Conservation (phyloP, 1,139 yeast species). For the Nakaseomyces sp. region DNA sequence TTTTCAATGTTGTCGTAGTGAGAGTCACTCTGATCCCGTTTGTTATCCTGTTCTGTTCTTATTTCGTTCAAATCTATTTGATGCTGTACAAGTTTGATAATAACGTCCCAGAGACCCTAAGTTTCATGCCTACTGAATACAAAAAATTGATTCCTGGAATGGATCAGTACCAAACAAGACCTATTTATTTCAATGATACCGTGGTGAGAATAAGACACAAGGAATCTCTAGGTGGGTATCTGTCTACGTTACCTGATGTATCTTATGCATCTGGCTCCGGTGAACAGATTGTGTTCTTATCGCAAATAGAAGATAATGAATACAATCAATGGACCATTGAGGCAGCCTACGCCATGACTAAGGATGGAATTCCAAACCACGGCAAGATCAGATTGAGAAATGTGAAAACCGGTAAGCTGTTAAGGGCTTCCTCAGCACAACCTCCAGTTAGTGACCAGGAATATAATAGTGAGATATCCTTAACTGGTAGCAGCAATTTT, state of each 20-base stretch:
- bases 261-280: constrained; percentile 46
- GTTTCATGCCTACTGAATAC: constrained; percentile 4
- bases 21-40: not conserved
- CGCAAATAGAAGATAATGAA: constrained; percentile 41
- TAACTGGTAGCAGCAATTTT: constrained; percentile 45
- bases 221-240: constrained; percentile 49
- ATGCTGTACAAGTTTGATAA: not conserved
- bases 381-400: constrained; percentile 55
- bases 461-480: constrained; percentile 64
- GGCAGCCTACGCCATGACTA: constrained; percentile 16
- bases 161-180: not conserved
- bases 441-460: constrained; percentile 81
- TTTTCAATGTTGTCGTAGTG: not conserved
- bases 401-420: constrained; percentile 46
- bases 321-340: constrained; percentile 67
- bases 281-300: constrained; percentile 63
- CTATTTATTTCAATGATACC: not conserved
- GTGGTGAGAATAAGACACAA: constrained; percentile 42
- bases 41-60: not conserved
- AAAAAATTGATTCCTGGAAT: not conserved
- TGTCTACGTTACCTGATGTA: constrained; percentile 54
- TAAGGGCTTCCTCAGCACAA: constrained; percentile 49
- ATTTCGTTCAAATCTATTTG: not conserved
- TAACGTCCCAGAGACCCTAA: not conserved
- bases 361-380: constrained; percentile 35